Conservation (phyloP, 441 rosid species). For the Lepidium campestre region DNA sequence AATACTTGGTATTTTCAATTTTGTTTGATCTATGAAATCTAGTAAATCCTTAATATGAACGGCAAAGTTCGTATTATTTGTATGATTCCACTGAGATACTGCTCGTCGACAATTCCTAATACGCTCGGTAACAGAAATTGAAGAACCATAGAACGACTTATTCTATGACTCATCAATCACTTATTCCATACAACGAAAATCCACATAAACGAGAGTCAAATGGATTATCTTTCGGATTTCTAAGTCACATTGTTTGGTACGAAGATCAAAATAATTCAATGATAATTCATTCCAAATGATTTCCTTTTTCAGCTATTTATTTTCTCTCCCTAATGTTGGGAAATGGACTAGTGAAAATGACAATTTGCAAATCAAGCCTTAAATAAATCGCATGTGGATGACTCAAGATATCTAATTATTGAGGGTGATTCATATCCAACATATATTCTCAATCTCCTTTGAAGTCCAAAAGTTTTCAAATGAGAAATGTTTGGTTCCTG, state of each 20-base stretch:
- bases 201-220: no score
- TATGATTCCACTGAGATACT: no score
- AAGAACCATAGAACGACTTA: no score
- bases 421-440: neutral
- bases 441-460: neutral
- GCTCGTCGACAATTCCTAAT: no score
- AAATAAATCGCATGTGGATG: neutral
- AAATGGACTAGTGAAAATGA: neutral
- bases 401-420: neutral
- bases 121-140: no score
- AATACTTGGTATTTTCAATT: no score
- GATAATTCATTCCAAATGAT: neutral
- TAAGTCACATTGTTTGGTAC: neutral
- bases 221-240: neutral
- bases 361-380: neutral
- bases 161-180: no score
- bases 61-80: no score
- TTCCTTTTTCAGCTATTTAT: neutral
- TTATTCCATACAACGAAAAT: no score
- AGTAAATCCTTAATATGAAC: no score
- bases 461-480: neutral
- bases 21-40: no score
- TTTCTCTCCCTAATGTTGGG: neutral
- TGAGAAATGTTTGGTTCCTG: neutral
- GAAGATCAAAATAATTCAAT: neutral